A percentile compares a stretch with the other conserved stretches of the same genome.
Evolutionary conservation across 768 basidiomycete genomes (phyloP).

Genomic region (Russula virescens): DNA sequence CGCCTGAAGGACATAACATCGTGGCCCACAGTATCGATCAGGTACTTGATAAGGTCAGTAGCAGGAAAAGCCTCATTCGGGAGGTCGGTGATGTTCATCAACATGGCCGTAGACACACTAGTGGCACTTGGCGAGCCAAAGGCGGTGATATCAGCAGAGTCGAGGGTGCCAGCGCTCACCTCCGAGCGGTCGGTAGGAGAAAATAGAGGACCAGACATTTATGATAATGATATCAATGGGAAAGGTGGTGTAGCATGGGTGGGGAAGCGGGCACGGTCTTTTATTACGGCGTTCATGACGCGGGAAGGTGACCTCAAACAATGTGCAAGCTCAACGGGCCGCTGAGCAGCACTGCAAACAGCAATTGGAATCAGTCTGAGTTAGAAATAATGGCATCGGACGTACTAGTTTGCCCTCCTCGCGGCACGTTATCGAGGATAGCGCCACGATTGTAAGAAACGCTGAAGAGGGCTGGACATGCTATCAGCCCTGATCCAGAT

Average conservation of each 20-base stretch:
- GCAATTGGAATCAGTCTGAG: conserved; percentile 9
- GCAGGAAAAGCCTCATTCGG: conserved; percentile 13
- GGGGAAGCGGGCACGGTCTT: neutral
- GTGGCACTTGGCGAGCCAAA: neutral
- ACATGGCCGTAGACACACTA: neutral
- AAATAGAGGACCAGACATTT: neutral
- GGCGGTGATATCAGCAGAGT: neutral
- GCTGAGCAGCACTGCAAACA: neutral
- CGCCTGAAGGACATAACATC: conserved; percentile 21
- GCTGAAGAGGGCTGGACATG: neutral
- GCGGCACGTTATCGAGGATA: conserved; percentile 1
- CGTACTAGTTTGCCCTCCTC: neutral
- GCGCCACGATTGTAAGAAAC: neutral
- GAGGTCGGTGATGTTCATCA: neutral
- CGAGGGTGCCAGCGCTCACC: neutral
- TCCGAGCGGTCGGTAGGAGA: neutral
- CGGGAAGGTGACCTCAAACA: neutral
- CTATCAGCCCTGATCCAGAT: neutral
- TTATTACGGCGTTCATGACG: neutral
- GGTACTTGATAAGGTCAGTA: conserved; percentile 23
- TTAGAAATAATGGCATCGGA: neutral
- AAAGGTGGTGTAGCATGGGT: neutral
- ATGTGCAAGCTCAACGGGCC: conserved; percentile 7
- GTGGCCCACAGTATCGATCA: conserved; percentile 18
- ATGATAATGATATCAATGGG: neutral